A percentile compares a stretch with the other conserved stretches of the same genome.
Evolutionary conservation across 2,329 filamentous ascomycete species (phyloP).

Genomic region (Neofusicoccum ribis): DNA sequence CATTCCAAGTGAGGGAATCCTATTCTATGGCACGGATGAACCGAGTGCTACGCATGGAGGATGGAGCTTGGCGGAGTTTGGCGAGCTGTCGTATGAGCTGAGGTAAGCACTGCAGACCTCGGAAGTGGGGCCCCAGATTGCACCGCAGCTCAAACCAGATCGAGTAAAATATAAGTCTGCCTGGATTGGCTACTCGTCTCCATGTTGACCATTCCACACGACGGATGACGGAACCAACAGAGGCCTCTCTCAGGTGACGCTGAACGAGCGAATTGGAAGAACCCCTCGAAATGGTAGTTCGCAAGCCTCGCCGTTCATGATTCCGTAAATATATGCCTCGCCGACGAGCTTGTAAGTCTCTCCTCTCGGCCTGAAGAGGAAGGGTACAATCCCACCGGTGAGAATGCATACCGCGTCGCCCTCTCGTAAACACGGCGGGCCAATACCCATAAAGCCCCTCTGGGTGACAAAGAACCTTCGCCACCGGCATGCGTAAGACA

Average conservation of each 20-base stretch:
- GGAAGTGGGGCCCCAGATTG: no score
- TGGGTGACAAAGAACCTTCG: slow-evolving; percentile 22
- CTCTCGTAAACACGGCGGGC: background rate
- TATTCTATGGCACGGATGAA: no score
- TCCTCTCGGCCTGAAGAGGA: slow-evolving; percentile 17
- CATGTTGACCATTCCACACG: no score
- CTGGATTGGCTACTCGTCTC: no score
- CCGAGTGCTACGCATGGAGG: no score
- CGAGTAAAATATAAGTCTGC: no score
- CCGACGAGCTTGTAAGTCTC: slow-evolving; percentile 18
- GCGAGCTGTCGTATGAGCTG: no score
- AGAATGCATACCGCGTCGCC: slow-evolving; percentile 23
- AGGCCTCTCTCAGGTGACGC: background rate
- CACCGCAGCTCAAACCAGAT: no score
- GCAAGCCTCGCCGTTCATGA: slow-evolving; percentile 23
- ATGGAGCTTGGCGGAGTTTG: no score
- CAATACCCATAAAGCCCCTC: slow-evolving; percentile 23
- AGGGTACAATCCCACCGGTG: slow-evolving; percentile 21
- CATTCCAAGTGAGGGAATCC: no score
- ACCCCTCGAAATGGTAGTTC: background rate
- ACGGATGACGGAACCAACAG: no score
- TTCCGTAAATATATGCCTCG: slow-evolving; percentile 24
- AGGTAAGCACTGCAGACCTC: no score
- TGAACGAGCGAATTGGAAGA: background rate
- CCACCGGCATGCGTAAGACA: background rate